phyloP scores from a whole-genome alignment of 139 green algal species.

The Volvox africanus region DNA sequence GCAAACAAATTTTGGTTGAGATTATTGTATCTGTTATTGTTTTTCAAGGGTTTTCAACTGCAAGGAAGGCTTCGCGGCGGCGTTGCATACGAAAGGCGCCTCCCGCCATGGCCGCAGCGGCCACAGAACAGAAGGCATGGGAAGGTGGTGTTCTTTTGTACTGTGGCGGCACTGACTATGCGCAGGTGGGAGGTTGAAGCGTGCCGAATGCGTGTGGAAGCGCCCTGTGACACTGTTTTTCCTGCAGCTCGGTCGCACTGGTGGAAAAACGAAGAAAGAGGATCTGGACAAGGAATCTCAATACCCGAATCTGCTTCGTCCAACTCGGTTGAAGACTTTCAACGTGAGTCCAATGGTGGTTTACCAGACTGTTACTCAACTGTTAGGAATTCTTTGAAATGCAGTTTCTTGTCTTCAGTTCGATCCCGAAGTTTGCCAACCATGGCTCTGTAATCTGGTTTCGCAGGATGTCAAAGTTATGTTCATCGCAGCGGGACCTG shows the following conservation, averaged over 20 bases:
- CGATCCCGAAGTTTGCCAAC: no score
- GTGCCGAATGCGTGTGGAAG: neutral
- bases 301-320: conserved; percentile 85
- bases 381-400: no score
- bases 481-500: conserved; percentile 78
- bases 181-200: conserved; percentile 16
- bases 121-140: conserved; percentile 36
- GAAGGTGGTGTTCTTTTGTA: conserved; percentile 79
- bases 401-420: no score
- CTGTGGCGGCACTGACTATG: conserved; percentile 83
- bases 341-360: conserved; percentile 53
- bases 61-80: neutral
- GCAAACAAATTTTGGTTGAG: neutral
- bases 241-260: conserved; percentile 48
- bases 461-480: conserved; percentile 80
- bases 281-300: conserved; percentile 67
- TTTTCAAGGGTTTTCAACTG: neutral
- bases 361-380: no score
- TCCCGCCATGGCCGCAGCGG: conserved; percentile 17
- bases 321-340: conserved; percentile 79
- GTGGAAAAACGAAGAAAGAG: conserved; percentile 63
- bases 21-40: neutral
- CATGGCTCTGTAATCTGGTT: neutral
- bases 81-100: neutral
- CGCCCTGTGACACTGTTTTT: neutral